phyloP scores from a whole-genome alignment of 148 eudicot genomes.

The Rhododendron williamsianum region DNA sequence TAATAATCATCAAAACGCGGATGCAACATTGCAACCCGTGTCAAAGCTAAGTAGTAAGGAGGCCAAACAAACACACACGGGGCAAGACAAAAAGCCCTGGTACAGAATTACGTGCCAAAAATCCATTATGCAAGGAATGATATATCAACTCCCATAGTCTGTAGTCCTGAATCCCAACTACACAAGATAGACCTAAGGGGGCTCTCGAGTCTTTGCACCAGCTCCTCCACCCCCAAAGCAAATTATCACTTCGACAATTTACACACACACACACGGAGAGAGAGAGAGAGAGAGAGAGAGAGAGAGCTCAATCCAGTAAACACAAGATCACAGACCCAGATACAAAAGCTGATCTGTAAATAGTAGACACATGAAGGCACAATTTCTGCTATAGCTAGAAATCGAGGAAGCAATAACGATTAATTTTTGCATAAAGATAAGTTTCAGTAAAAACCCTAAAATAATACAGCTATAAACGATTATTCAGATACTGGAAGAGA shows the following conservation, averaged over 20 bases:
- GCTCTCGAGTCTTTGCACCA: not conserved
- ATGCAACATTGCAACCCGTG: not conserved
- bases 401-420: not conserved
- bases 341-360: not conserved
- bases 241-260: not conserved
- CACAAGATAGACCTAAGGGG: not conserved
- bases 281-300: not conserved
- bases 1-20: not conserved
- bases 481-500: not conserved
- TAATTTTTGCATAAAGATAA: not conserved
- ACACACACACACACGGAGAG: not conserved
- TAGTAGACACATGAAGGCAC: not conserved
- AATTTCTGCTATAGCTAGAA: slow-evolving; percentile 1
- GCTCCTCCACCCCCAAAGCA: not conserved
- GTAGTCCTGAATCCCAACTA: not conserved
- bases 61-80: not conserved
- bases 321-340: not conserved
- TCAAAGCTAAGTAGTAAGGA: not conserved
- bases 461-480: not conserved
- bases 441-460: not conserved
- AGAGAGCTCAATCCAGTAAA: not conserved
- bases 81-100: not conserved
- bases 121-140: not conserved
- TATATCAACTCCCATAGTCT: not conserved
- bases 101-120: not conserved